Evolutionary conservation across 2,329 filamentous ascomycete species (phyloP).

Genomic region (Penicillium thymicola): DNA sequence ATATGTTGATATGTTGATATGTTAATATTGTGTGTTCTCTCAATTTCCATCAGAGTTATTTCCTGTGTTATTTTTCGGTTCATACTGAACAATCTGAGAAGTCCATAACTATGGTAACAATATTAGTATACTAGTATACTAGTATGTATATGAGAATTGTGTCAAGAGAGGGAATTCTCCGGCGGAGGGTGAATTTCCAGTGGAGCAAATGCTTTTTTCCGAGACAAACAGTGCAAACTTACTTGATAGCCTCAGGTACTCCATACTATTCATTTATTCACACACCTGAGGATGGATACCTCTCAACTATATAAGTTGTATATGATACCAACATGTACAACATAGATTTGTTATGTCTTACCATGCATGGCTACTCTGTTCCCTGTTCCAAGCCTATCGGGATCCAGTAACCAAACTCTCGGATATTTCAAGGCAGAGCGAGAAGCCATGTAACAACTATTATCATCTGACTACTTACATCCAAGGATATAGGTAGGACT

Average conservation of each 20-base stretch:
- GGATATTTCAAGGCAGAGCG: background rate
- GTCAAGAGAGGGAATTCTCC: conserved; percentile 3
- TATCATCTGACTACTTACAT: background rate
- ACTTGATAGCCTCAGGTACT: background rate
- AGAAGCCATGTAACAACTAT: background rate
- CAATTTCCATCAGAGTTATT: background rate
- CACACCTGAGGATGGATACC: background rate
- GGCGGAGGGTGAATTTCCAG: background rate
- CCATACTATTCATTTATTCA: background rate
- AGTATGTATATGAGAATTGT: background rate
- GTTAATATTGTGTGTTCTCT: background rate
- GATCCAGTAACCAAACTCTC: background rate
- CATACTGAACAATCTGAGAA: background rate
- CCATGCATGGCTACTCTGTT: background rate
- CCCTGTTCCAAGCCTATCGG: background rate
- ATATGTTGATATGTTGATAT: background rate
- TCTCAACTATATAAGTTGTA: background rate
- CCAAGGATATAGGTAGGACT: background rate
- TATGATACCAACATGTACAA: background rate
- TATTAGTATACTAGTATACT: no score
- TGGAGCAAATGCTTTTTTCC: conserved; percentile 1
- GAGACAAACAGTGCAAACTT: conserved; percentile 1
- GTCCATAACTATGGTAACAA: no score
- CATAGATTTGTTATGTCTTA: background rate
- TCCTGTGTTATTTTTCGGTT: background rate